phyloP scores from a whole-genome alignment of 2,329 filamentous ascomycete genomes.

The Cladophialophora exuberans region DNA sequence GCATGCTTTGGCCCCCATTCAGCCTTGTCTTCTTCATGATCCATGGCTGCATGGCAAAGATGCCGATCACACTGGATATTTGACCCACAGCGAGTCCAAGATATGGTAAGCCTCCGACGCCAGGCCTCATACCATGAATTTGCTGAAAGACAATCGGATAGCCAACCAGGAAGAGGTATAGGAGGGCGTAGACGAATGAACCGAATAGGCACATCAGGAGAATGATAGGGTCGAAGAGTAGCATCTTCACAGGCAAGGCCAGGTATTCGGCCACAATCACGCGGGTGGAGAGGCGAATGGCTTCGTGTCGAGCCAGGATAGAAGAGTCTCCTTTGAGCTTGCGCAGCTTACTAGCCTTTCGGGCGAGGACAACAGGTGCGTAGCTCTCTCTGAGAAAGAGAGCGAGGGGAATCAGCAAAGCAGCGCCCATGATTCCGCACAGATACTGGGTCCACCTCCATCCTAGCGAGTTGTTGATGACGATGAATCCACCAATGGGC shows the following conservation, averaged over 20 bases:
- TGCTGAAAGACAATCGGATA: slow-evolving; percentile 38
- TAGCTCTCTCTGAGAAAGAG: slow-evolving; percentile 13
- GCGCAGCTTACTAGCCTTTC: not conserved
- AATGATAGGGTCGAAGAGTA: slow-evolving; percentile 49
- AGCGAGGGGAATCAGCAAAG: slow-evolving; percentile 45
- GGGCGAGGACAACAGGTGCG: not conserved
- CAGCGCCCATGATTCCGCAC: slow-evolving; percentile 58
- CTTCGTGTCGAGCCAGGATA: not conserved
- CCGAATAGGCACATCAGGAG: slow-evolving; percentile 44
- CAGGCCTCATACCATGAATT: slow-evolving; percentile 31
- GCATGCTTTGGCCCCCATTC: slow-evolving; percentile 39
- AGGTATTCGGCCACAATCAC: slow-evolving; percentile 37
- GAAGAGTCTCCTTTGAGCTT: not conserved
- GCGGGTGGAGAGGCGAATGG: not conserved
- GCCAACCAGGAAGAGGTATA: slow-evolving; percentile 51
- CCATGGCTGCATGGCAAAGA: slow-evolving; percentile 39
- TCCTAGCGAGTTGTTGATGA: slow-evolving; percentile 38
- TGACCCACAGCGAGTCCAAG: not conserved
- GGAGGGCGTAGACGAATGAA: slow-evolving; percentile 47
- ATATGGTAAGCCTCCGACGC: not conserved
- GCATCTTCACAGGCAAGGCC: slow-evolving; percentile 43
- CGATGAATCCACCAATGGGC: slow-evolving; percentile 43
- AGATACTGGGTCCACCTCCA: slow-evolving; percentile 51
- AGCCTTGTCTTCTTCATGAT: slow-evolving; percentile 42
- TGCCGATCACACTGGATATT: not conserved